Percentiles rank a stretch among this genome's conserved stretches.
These are phyloP conservation scores for Rhodotorula mucilaginosa DNA, from an alignment of 1,284 basidiomycete species.

Conservation along the genomic window DNA sequence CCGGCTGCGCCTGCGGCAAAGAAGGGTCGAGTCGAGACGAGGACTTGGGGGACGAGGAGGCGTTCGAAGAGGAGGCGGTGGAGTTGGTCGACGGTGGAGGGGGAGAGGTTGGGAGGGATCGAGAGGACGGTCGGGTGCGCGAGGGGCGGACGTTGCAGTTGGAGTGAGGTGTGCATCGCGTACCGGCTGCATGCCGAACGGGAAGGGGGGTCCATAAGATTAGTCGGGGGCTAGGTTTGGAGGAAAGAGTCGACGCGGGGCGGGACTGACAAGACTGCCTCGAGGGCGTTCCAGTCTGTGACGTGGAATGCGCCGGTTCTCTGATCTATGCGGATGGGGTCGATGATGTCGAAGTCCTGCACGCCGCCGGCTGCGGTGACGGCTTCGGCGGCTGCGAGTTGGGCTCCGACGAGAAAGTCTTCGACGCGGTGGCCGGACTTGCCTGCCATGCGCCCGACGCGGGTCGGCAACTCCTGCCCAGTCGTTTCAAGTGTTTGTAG, in stretches of 20 bases:
- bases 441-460: conserved; percentile 63
- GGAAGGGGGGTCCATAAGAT: not conserved
- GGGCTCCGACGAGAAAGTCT: conserved; percentile 80
- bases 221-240: not conserved
- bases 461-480: conserved; percentile 64
- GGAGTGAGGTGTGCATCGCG: conserved; percentile 71
- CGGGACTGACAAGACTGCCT: conserved; percentile 75
- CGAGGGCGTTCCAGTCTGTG: conserved; percentile 82
- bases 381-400: conserved; percentile 55
- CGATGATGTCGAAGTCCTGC: conserved; percentile 61
- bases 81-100: conserved; percentile 68
- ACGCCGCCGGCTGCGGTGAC: conserved; percentile 57
- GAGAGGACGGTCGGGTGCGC: conserved; percentile 80
- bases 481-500: not conserved
- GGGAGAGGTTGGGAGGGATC: conserved; percentile 67
- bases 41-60: conserved; percentile 87
- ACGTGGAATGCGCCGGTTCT: conserved; percentile 62
- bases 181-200: conserved; percentile 65
- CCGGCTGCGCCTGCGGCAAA: conserved; percentile 66
- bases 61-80: conserved; percentile 90
- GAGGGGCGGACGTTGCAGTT: conserved; percentile 77
- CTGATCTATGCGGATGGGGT: conserved; percentile 63
- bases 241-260: not conserved
- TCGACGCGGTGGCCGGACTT: conserved; percentile 58
- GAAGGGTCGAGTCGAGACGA: conserved; percentile 78